Evolutionary conservation across 352 stramenopile species (phyloP).

Genomic region (Phytophthora fragariae): DNA sequence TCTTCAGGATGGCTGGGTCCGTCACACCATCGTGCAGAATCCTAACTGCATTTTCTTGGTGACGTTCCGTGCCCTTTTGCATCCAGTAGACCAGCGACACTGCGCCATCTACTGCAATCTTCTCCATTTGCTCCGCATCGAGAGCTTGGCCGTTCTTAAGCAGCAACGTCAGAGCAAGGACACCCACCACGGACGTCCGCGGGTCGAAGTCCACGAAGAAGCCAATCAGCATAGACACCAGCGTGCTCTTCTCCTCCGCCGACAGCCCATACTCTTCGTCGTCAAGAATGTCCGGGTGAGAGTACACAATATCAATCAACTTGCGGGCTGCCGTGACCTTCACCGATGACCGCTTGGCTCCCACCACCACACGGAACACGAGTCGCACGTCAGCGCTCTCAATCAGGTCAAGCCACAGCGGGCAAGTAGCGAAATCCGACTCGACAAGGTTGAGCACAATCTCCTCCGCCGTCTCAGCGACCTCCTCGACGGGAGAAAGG

Average conservation of each 20-base stretch:
- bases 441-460: constrained; percentile 82
- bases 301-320: constrained; percentile 81
- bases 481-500: constrained; percentile 54
- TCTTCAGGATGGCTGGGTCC: constrained; percentile 41
- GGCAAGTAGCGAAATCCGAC: constrained; percentile 84
- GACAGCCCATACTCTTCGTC: constrained; percentile 61
- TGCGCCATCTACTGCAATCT: constrained; percentile 71
- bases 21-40: constrained; percentile 77
- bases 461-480: constrained; percentile 69
- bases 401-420: constrained; percentile 81
- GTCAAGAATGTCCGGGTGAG: constrained; percentile 58
- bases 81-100: constrained; percentile 86
- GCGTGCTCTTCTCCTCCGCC: constrained; percentile 54
- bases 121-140: constrained; percentile 70
- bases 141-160: constrained; percentile 68
- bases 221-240: constrained; percentile 74
- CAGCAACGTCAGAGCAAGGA: constrained; percentile 73
- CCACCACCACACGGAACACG: constrained; percentile 68
- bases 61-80: constrained; percentile 82
- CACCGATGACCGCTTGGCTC: constrained; percentile 59
- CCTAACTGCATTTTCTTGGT: constrained; percentile 82
- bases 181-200: constrained; percentile 74
- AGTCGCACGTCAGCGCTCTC: constrained; percentile 66
- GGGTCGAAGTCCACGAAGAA: constrained; percentile 81
- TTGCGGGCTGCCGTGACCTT: constrained; percentile 77